phyloP scores from a whole-genome alignment of 495 filamentous ascomycete species.

The Durotheca rogersii region DNA sequence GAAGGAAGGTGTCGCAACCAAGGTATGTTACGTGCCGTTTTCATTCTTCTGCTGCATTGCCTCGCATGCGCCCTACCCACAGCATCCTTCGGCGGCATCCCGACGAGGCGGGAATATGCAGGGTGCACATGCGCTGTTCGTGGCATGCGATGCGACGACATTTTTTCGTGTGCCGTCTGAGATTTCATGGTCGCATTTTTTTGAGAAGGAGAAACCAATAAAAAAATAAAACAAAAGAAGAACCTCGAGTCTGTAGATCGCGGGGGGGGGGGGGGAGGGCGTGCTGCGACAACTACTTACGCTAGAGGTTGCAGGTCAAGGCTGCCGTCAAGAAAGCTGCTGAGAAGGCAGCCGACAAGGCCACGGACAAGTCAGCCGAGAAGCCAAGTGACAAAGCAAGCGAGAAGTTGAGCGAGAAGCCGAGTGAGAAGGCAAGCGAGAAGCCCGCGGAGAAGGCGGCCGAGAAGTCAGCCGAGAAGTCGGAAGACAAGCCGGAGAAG shows the following conservation, averaged over 20 bases:
- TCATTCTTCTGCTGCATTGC: not conserved
- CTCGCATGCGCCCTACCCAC: not conserved
- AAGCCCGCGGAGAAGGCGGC: constrained; percentile 5
- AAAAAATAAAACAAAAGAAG: too few relatives aligned
- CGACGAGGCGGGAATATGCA: not conserved
- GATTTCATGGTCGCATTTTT: too few relatives aligned
- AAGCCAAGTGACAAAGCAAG: constrained; percentile 19
- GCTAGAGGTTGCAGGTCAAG: constrained; percentile 44
- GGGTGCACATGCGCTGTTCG: not conserved
- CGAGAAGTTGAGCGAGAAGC: constrained; percentile 42
- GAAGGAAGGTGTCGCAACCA: constrained; percentile 51
- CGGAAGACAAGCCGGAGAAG: constrained; percentile 20
- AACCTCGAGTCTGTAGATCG: too few relatives aligned
- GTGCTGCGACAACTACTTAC: constrained; percentile 30
- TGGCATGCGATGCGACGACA: too few relatives aligned
- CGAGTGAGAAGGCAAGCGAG: constrained; percentile 27
- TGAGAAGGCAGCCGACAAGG: not conserved
- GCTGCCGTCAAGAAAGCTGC: constrained; percentile 43
- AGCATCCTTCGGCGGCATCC: not conserved
- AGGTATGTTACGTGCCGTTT: constrained; percentile 39
- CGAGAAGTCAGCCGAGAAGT: too few relatives aligned
- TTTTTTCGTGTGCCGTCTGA: too few relatives aligned
- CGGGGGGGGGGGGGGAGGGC: too few relatives aligned
- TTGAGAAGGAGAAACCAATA: too few relatives aligned
- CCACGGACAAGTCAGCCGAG: constrained; percentile 23